These are phyloP conservation scores for Debaryomycetaceae sp. DNA, from an alignment of 1,139 yeast species.

Conservation along the genomic window DNA sequence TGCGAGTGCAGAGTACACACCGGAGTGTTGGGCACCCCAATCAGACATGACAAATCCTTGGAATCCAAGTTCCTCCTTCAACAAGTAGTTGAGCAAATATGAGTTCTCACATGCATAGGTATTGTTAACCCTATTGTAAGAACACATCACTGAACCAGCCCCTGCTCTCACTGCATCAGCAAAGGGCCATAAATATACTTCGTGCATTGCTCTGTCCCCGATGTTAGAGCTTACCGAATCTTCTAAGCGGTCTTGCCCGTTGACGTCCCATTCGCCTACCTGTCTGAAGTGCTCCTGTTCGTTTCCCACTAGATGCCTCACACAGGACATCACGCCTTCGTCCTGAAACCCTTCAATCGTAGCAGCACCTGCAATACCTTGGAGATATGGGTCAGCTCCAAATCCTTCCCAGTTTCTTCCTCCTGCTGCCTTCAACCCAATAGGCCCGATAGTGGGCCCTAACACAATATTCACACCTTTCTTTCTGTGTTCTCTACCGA, in stretches of 20 bases:
- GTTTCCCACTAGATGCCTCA: slow-evolving; percentile 54
- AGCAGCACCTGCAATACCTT: slow-evolving; percentile 53
- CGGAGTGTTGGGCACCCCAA: slow-evolving; percentile 63
- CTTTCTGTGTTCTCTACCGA: slow-evolving; percentile 52
- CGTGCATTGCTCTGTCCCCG: slow-evolving; percentile 63
- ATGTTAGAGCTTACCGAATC: slow-evolving; percentile 47
- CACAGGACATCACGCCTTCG: slow-evolving; percentile 54
- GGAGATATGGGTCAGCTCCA: slow-evolving; percentile 61
- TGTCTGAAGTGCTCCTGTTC: slow-evolving; percentile 68
- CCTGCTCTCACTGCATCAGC: slow-evolving; percentile 62
- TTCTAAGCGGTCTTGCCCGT: slow-evolving; percentile 40
- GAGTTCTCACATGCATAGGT: slow-evolving; percentile 62
- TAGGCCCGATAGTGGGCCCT: slow-evolving; percentile 65
- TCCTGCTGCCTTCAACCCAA: slow-evolving; percentile 59
- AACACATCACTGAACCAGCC: slow-evolving; percentile 60
- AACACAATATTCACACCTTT: slow-evolving; percentile 61
- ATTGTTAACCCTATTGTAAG: slow-evolving; percentile 57
- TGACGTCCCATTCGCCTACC: slow-evolving; percentile 49
- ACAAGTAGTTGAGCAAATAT: slow-evolving; percentile 48
- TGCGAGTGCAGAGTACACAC: slow-evolving; percentile 53
- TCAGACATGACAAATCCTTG: slow-evolving; percentile 67
- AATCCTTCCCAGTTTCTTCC: slow-evolving; percentile 69
- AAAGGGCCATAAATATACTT: slow-evolving; percentile 63
- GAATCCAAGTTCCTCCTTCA: slow-evolving; percentile 63
- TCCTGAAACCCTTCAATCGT: slow-evolving; percentile 58